Evolutionary conservation across 2,329 filamentous ascomycete species (phyloP), one percentile per base, ranked within the genome.

Genomic region (Macroventuria anomochaeta): DNA sequence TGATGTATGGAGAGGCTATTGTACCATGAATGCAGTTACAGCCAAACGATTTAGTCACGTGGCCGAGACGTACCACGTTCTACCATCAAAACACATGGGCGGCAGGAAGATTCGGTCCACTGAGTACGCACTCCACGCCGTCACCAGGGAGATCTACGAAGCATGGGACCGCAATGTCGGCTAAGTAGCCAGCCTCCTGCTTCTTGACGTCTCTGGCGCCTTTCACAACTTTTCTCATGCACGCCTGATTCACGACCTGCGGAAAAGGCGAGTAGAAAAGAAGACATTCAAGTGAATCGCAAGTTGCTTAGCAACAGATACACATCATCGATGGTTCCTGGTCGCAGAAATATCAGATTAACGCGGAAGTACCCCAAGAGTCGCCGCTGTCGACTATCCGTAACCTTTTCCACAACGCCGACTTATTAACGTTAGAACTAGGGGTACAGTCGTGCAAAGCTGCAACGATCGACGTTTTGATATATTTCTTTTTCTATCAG

Each of bases 161-260:
- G 15, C 13, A 33, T 33, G 32, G 32, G 13, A 33, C 32, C n/a
- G 15, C 5, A 33, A 17, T 3, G 13, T 3, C 17, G 15, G 32
- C 32, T 4, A 33, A 17, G 32, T 33, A 13, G 32, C 32, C 5
- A 33, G 32, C 15, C 15, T 33, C n/a, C 10, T 33, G n/a, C 15
- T 33, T 5, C 32, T 33, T 47, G 63, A 75, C 55, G 55, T 73
- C 13, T 67, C 62, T 3, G 61, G 64, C 18, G 72, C 67, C 12
- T 75, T 72, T 47, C 56, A 69, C 36, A 64, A 65, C 38, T 61
- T 71, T 3, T 66, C 52, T 13, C 53, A 68, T 47, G 13, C 7
- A 46, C 58, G 59, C 21, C 57, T 70, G 15, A 57, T 69, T 7
- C 55, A 70, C 31, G 64, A 65, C 18, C 51, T 69, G 7, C 44